Percentiles rank a stretch among this genome's conserved stretches.
phyloP scores from a whole-genome alignment of 139 green algal species.

The Chara braunii region DNA sequence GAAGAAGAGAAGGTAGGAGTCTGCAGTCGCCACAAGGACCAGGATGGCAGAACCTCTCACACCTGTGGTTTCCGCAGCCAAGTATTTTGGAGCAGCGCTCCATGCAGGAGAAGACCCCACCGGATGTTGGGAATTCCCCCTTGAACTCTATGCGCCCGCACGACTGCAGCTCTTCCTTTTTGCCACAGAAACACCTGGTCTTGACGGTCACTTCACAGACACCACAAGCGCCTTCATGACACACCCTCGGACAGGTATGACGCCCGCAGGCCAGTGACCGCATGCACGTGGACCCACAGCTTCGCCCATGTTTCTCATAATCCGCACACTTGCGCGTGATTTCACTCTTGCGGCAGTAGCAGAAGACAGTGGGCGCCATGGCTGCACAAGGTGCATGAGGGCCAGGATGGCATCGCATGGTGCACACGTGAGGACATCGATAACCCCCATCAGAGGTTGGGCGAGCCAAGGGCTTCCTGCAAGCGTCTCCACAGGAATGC shows the following conservation, averaged over 20 bases:
- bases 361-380: slow-evolving; percentile 10
- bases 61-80: slow-evolving; percentile 35
- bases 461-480: slow-evolving; percentile 10
- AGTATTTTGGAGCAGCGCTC: slow-evolving; percentile 13
- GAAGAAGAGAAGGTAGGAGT: slow-evolving; percentile 1
- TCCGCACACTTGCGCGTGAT: slow-evolving; percentile 12
- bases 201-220: slow-evolving; percentile 7
- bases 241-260: slow-evolving; percentile 17
- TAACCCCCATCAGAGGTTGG: neutral
- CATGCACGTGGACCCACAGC: slow-evolving; percentile 17
- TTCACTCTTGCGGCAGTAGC: slow-evolving; percentile 23
- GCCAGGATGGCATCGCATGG: slow-evolving; percentile 34
- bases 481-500: slow-evolving; percentile 39
- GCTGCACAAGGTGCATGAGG: slow-evolving; percentile 33
- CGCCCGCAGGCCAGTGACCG: slow-evolving; percentile 13
- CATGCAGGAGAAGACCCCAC: slow-evolving; percentile 28
- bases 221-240: slow-evolving; percentile 26
- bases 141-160: slow-evolving; percentile 8
- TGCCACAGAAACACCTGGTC: slow-evolving; percentile 31
- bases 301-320: slow-evolving; percentile 1
- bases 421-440: slow-evolving; percentile 33
- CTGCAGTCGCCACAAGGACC: slow-evolving; percentile 27
- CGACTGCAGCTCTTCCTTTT: slow-evolving; percentile 14
- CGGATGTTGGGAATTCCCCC: neutral
- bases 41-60: slow-evolving; percentile 17